phyloP scores from a whole-genome alignment of 2,329 filamentous ascomycete genomes.

The Ceratocystis alfenasii region DNA sequence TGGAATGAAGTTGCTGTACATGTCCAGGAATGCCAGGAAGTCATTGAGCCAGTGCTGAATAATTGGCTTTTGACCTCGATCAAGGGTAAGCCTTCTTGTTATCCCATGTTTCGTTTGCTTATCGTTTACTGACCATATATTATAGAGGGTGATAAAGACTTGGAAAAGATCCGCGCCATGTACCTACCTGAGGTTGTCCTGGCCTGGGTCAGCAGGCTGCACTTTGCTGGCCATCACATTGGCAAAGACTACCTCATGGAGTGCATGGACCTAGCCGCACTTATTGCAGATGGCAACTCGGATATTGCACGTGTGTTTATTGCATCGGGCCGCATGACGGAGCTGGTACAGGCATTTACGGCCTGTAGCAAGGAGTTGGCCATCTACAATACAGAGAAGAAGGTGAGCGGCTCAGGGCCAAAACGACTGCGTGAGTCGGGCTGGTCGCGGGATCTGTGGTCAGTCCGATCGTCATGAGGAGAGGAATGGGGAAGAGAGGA shows the following conservation, averaged over 20 bases:
- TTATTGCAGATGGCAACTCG: conserved; percentile 59
- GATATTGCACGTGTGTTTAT: conserved; percentile 55
- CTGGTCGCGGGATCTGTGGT: conserved; percentile 53
- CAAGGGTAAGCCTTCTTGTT: conserved; percentile 38
- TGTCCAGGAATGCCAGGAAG: conserved; percentile 43
- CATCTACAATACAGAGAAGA: conserved; percentile 43
- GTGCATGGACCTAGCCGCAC: conserved; percentile 72
- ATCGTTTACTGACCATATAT: conserved; percentile 22
- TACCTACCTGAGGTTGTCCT: conserved; percentile 82
- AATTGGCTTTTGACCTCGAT: conserved; percentile 49
- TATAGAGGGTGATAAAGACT: conserved; percentile 47
- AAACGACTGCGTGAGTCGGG: conserved; percentile 52
- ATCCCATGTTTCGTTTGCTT: not conserved
- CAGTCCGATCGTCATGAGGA: conserved; percentile 34
- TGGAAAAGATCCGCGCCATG: conserved; percentile 53
- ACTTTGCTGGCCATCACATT: conserved; percentile 63
- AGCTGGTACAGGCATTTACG: conserved; percentile 66
- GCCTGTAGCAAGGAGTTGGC: conserved; percentile 61
- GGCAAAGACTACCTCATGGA: conserved; percentile 67
- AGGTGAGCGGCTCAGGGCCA: conserved; percentile 35
- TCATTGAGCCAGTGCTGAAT: conserved; percentile 49
- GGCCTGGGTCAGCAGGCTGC: conserved; percentile 68
- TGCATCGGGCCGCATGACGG: conserved; percentile 55
- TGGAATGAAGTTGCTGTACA: conserved; percentile 43
- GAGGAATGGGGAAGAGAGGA: not conserved